These are phyloP conservation scores for Davidsoniella neocaledoniae DNA, from an alignment of 2,329 filamentous ascomycete genomes.

Conservation along the genomic window DNA sequence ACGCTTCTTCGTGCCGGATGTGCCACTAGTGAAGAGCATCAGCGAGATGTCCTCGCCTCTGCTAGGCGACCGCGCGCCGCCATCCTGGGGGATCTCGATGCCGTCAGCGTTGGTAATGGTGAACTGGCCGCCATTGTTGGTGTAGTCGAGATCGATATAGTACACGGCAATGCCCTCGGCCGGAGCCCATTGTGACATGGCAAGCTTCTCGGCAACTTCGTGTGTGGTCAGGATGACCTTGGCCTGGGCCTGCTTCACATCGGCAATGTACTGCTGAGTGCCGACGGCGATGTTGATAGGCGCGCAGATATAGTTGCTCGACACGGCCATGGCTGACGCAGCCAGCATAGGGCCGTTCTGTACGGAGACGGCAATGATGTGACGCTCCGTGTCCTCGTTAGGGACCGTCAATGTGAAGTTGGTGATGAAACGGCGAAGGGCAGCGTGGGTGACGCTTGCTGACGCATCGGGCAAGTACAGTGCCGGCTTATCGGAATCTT, in stretches of 20 bases:
- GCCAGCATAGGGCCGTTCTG: slow-evolving; percentile 38
- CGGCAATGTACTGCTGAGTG: slow-evolving; percentile 31
- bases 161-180: slow-evolving; percentile 23
- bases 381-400: slow-evolving; percentile 18
- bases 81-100: slow-evolving; percentile 9
- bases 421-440: slow-evolving; percentile 19
- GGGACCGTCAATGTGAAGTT: slow-evolving; percentile 19
- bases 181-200: slow-evolving; percentile 19
- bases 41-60: slow-evolving; percentile 29
- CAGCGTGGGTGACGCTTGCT: slow-evolving; percentile 19
- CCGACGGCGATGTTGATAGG: slow-evolving; percentile 34
- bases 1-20: slow-evolving; percentile 40
- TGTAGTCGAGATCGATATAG: slow-evolving; percentile 22
- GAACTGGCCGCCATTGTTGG: slow-evolving; percentile 20
- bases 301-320: slow-evolving; percentile 33
- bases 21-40: slow-evolving; percentile 40
- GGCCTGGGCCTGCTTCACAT: slow-evolving; percentile 30
- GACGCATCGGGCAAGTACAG: slow-evolving; percentile 16
- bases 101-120: slow-evolving; percentile 14
- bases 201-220: slow-evolving; percentile 24
- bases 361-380: slow-evolving; percentile 32
- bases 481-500: slow-evolving; percentile 17
- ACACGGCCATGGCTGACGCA: slow-evolving; percentile 30
- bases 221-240: slow-evolving; percentile 28
- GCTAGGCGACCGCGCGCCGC: slow-evolving; percentile 20